Evolutionary conservation across 163 green algal species (phyloP).

Genomic region (Scenedesmus sp.): DNA sequence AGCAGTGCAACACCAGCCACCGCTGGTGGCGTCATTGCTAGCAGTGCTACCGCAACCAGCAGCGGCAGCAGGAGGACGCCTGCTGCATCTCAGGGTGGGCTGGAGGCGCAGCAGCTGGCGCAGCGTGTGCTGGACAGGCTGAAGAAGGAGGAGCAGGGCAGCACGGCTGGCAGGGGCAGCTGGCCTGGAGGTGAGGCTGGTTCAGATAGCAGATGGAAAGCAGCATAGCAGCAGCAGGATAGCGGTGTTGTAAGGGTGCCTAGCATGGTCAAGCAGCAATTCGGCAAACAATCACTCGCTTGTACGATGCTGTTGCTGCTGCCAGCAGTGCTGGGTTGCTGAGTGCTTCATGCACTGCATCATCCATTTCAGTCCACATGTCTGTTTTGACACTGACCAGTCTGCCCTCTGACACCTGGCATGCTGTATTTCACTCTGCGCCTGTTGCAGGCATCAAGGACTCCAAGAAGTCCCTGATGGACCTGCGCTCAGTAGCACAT

Average conservation of each 20-base stretch:
- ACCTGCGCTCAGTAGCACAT: neutral
- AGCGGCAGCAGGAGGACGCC: neutral
- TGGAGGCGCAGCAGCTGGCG: conserved; percentile 1
- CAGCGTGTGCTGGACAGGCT: conserved; percentile 15
- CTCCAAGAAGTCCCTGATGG: neutral
- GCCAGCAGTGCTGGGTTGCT: too few species aligned
- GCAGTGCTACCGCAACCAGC: neutral
- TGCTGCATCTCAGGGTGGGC: neutral
- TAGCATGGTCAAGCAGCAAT: too few species aligned
- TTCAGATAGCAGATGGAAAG: too few species aligned
- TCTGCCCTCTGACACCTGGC: too few species aligned
- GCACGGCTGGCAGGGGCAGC: neutral
- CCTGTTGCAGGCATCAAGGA: neutral
- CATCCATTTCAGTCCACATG: neutral
- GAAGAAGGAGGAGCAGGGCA: conserved; percentile 5
- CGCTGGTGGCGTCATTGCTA: neutral
- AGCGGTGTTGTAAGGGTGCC: too few species aligned
- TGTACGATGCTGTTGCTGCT: too few species aligned
- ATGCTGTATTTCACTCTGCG: neutral
- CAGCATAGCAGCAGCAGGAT: too few species aligned
- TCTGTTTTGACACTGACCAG: neutral
- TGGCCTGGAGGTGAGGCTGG: conserved; percentile 1
- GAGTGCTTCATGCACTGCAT: too few species aligned
- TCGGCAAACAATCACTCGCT: too few species aligned
- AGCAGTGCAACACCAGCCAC: neutral